Conservation (phyloP, 495 filamentous ascomycete species). For the Saxophila tyrrhenica region DNA sequence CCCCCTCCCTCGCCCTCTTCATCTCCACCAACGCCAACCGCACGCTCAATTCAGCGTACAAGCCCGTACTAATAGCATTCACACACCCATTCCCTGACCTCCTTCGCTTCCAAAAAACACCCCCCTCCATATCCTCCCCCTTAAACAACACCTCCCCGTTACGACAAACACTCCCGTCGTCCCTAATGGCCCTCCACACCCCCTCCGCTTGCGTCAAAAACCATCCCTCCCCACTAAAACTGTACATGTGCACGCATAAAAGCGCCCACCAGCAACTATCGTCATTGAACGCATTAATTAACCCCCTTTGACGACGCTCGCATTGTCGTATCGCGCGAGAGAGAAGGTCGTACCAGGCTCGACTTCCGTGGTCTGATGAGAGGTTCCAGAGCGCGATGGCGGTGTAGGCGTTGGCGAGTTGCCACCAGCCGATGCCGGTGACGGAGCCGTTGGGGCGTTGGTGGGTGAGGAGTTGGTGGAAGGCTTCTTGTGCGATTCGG, state of each 20-base stretch:
- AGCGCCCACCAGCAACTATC: slow-evolving; percentile 17
- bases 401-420: slow-evolving; percentile 14
- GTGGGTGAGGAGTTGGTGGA: slow-evolving; percentile 9
- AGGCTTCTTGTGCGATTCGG: slow-evolving; percentile 3
- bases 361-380: neutral
- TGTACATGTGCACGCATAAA: slow-evolving; percentile 12
- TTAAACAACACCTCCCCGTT: slow-evolving; percentile 5
- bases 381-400: slow-evolving; percentile 11
- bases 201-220: slow-evolving; percentile 11
- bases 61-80: slow-evolving; percentile 13
- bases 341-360: slow-evolving; percentile 5
- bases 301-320: slow-evolving; percentile 3
- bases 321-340: slow-evolving; percentile 2
- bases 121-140: slow-evolving; percentile 14
- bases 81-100: slow-evolving; percentile 6
- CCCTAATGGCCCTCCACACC: slow-evolving; percentile 9
- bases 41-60: slow-evolving; percentile 14
- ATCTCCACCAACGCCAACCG: neutral
- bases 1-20: neutral
- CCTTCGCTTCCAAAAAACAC: slow-evolving; percentile 12
- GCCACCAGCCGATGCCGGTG: slow-evolving; percentile 19
- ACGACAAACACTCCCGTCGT: slow-evolving; percentile 4
- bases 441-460: slow-evolving; percentile 9
- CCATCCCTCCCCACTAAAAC: slow-evolving; percentile 6
- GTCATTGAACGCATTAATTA: slow-evolving; percentile 20